phyloP scores from a whole-genome alignment of 2,329 filamentous ascomycete genomes.

The Penicillium sp. region DNA sequence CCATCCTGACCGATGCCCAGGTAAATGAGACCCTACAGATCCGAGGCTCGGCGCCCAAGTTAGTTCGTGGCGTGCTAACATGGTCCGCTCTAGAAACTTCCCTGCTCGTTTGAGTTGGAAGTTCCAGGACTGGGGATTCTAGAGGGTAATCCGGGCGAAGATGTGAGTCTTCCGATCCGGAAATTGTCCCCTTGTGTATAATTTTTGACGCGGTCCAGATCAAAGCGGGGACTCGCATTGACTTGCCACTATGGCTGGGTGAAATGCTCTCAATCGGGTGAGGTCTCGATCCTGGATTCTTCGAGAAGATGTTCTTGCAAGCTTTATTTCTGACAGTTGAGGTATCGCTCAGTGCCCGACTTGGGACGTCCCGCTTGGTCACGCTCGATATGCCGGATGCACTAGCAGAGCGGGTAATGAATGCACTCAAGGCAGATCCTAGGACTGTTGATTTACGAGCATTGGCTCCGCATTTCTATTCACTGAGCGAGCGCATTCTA shows the following conservation, averaged over 20 bases:
- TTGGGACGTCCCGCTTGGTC: conserved; percentile 63
- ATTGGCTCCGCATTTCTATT: conserved; percentile 85
- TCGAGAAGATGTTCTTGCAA: neutral
- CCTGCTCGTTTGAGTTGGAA: conserved; percentile 90
- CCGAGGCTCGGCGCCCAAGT: neutral
- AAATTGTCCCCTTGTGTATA: neutral
- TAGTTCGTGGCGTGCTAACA: conserved; percentile 18
- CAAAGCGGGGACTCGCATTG: conserved; percentile 76
- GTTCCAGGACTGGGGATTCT: conserved; percentile 86
- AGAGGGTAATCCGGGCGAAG: conserved; percentile 74
- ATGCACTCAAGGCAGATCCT: conserved; percentile 88
- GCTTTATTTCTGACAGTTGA: conserved; percentile 7
- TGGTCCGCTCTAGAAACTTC: conserved; percentile 71
- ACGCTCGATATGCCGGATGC: conserved; percentile 80
- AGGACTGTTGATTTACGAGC: conserved; percentile 81
- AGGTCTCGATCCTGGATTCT: conserved; percentile 12
- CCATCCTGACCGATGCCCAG: conserved; percentile 52
- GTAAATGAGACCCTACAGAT: conserved; percentile 27
- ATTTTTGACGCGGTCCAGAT: conserved; percentile 54
- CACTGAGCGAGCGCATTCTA: conserved; percentile 79
- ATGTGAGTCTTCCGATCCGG: conserved; percentile 42
- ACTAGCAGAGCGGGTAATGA: conserved; percentile 77
- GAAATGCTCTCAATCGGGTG: conserved; percentile 73
- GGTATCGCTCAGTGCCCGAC: conserved; percentile 41
- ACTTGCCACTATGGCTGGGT: conserved; percentile 89